Evolutionary conservation across 1,284 basidiomycete species (phyloP), one percentile per base, ranked within the genome.

Genomic region (Amylostereum chailletii): DNA sequence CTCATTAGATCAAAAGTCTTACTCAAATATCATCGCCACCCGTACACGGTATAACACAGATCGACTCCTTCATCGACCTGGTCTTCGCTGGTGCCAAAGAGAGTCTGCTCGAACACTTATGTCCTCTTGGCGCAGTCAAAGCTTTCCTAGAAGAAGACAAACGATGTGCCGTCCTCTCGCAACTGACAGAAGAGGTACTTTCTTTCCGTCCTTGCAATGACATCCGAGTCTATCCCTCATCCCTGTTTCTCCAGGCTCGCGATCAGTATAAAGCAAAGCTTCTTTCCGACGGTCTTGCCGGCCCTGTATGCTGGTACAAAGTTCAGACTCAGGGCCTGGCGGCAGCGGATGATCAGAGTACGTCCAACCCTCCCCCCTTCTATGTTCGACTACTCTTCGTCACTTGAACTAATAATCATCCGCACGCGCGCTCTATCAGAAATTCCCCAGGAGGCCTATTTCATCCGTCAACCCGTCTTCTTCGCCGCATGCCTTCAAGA

Each of bases 31-130:
- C 27, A 31, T 5, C 29, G 10, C 9, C 19, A 11, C 9, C 37
- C 7, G 34, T 29, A 1, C 1, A 4, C n/a, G 39, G 27, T 26
- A 9, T 10, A 2, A 6, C 11, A 40, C 38, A 66, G 64, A 48
- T 60, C 26, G 66, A 66, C 26, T 63, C 62, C 1, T 60, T 66
- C 53, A 56, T 60, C 39, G 58, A 53, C 27, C 46, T 69, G n/a
- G 27, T 64, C 41, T 68, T 61, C 48, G 57, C 64, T 1, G 44
- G 57, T 29, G 61, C 63, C 40, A 51, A 61, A 2, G 44, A 45
- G 7, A 26, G 62, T 6, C 66, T 60, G 60, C 50, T 49, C 44
- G 59, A 58, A 9, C 50, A 64, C 42, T 48, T 66, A 40, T 55
- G 57, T 4, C 61, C 62, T 0, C 32, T 45, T 1, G 65, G 63